A percentile compares a stretch with the other conserved stretches of the same genome.
Conservation (phyloP, 176 grass and related monocot genomes). For the Bothriochloa decipiens region DNA sequence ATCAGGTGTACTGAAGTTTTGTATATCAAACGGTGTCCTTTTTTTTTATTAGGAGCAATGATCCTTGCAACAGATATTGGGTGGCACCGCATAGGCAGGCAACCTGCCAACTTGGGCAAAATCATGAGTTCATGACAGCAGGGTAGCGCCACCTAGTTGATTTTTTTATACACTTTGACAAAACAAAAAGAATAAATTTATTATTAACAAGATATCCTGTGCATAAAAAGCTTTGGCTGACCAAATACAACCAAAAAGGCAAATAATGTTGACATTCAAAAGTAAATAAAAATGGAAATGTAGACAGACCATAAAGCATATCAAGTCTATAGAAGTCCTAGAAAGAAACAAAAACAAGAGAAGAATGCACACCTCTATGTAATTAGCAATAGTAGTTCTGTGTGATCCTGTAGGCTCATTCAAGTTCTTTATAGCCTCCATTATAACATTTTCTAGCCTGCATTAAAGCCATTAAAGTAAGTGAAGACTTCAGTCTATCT, state of each 20-base stretch:
- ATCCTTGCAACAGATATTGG: background rate
- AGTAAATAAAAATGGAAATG: background rate
- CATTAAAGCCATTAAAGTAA: slow-evolving; percentile 39
- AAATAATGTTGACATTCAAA: background rate
- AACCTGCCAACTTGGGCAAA: background rate
- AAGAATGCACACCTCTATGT: slow-evolving; percentile 73
- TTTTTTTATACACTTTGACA: background rate
- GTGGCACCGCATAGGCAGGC: too few relatives aligned
- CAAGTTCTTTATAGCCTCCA: slow-evolving; percentile 83
- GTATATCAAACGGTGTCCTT: background rate
- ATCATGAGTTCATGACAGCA: background rate
- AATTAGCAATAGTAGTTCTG: slow-evolving; percentile 72
- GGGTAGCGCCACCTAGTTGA: background rate
- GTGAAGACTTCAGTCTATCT: background rate
- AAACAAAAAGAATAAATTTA: slow-evolving; percentile 4
- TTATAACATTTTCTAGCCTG: slow-evolving; percentile 90
- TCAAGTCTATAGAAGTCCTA: background rate
- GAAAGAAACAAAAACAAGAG: slow-evolving; percentile 4
- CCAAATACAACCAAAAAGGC: slow-evolving; percentile 4
- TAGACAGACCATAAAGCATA: slow-evolving; percentile 30
- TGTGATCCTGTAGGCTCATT: slow-evolving; percentile 91
- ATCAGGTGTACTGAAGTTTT: background rate
- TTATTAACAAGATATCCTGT: background rate
- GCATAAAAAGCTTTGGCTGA: slow-evolving; percentile 13
- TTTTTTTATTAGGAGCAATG: background rate